Percentiles rank a stretch among this genome's conserved stretches.
Evolutionary conservation across 1,139 yeast species (phyloP).

Genomic region (Kluyveromyces marxianus): DNA sequence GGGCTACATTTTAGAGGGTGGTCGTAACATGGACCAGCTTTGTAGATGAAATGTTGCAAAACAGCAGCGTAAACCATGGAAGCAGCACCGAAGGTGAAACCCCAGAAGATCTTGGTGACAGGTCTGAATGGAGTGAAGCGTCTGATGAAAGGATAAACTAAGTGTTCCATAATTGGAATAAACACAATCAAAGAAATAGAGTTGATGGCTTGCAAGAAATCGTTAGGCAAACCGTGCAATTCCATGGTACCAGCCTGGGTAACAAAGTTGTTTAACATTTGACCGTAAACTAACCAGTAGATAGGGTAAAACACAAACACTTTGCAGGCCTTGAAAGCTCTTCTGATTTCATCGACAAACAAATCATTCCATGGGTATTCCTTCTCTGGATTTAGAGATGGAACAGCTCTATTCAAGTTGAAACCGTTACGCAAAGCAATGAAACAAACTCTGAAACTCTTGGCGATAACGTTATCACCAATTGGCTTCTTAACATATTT

Average conservation of each 20-base stretch:
- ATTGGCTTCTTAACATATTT: constrained; percentile 55
- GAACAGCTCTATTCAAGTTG: constrained; percentile 48
- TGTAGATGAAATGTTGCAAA: constrained; percentile 66
- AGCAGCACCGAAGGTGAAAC: constrained; percentile 63
- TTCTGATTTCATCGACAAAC: constrained; percentile 54
- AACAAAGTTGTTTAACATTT: constrained; percentile 54
- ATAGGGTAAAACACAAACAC: constrained; percentile 57
- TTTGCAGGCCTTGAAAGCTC: constrained; percentile 52
- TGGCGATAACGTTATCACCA: constrained; percentile 53
- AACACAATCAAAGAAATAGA: constrained; percentile 58
- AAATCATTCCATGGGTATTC: constrained; percentile 37
- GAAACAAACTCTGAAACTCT: constrained; percentile 44
- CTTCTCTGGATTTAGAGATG: constrained; percentile 41
- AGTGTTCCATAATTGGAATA: constrained; percentile 55
- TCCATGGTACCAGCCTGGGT: constrained; percentile 64
- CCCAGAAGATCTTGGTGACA: constrained; percentile 64
- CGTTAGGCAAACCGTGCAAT: constrained; percentile 63
- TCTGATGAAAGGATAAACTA: constrained; percentile 54
- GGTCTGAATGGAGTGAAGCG: constrained; percentile 54
- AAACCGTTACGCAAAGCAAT: constrained; percentile 44
- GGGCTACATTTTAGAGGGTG: constrained; percentile 38
- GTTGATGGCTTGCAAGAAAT: constrained; percentile 59
- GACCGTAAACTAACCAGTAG: constrained; percentile 59
- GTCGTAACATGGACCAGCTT: constrained; percentile 71
- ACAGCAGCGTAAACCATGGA: constrained; percentile 80